Base-by-base conservation (phyloP, 1,139 yeast genomes). In the Sugiyamaella xylanicola region DNA sequence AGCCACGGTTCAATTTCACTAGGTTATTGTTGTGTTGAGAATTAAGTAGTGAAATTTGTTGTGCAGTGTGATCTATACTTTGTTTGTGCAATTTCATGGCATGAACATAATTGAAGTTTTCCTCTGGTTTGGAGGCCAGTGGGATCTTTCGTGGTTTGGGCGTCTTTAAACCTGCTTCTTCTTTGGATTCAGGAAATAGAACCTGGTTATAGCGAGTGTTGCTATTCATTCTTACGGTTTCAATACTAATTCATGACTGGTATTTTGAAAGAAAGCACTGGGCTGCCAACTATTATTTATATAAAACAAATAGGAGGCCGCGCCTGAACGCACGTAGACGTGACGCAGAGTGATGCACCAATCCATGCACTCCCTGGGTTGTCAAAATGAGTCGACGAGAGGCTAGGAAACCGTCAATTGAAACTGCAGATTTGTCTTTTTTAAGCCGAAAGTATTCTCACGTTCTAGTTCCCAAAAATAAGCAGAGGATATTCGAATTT, bases 1-100 rank as follows among this genome's bases (percentile, higher is more conserved):
- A 50, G 15, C 37, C 41, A 11, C 21, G 42, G 8, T 42, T 43
- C 37, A 50, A 20, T 22, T 36, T 43, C 20, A n/a, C 16, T 25
- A 50, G 20, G 22, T 36, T 44, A 4, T 50, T 42, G 13, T 43
- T 27, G 42, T 50, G 53, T 25, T 50, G 44, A 16, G 35, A 7
- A 20, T 44, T 43, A 11, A 50, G 16, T 11, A n/a, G 35, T 2
- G 35, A 35, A 2, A 22, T 20, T n/a, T 36, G 43, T n/a, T 39
- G 27, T 25, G 43, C 16, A 16, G 51, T 39, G 16, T 37, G 44
- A 16, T 37, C 21, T 7, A 48, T 13, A 37, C 44, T 40, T 37
- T 17, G 36, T n/a, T 20, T 37, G 20, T 48, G 51, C 16, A 46
- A 41, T 17, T 21, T 35, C 17, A 40, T 5, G 2, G 43, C 36